phyloP scores from a whole-genome alignment of 768 basidiomycete species.

The Lyophyllum shimeji region DNA sequence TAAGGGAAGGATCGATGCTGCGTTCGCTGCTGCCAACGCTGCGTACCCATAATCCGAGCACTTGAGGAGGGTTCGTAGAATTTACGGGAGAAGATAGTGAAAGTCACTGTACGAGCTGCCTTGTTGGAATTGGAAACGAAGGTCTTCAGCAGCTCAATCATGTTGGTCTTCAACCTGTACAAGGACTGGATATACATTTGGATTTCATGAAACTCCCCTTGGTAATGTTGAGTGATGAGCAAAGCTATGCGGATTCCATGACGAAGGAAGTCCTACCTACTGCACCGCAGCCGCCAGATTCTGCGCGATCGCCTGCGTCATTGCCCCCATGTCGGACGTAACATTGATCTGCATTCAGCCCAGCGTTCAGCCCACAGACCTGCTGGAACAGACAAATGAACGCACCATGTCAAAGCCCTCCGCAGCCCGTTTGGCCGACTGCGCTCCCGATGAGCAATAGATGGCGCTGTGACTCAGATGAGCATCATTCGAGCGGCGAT shows the following conservation, averaged over 20 bases:
- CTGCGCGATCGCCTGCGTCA: constrained; percentile 15
- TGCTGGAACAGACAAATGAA: not conserved
- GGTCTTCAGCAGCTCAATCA: too few species aligned
- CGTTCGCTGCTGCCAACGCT: constrained; percentile 25
- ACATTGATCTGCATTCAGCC: constrained; percentile 14
- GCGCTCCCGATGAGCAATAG: constrained; percentile 21
- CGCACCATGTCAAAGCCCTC: constrained; percentile 28
- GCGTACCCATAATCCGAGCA: constrained; percentile 7
- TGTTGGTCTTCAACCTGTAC: too few species aligned
- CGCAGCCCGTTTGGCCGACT: constrained; percentile 21
- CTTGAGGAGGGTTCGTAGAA: too few species aligned
- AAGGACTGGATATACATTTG: too few species aligned
- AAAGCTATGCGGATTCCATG: not conserved
- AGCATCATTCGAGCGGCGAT: not conserved
- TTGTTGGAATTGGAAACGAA: too few species aligned
- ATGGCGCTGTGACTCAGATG: constrained; percentile 17
- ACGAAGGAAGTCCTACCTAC: not conserved
- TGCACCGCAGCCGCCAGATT: constrained; percentile 11
- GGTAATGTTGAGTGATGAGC: not conserved
- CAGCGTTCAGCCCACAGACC: not conserved
- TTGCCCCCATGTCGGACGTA: constrained; percentile 18
- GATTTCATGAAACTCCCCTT: not conserved
- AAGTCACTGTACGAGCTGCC: too few species aligned
- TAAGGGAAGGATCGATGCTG: constrained; percentile 17
- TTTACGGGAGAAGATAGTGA: too few species aligned